Percentiles rank a stretch among this genome's conserved stretches.
Evolutionary conservation across 1,139 yeast species (phyloP).

Genomic region (Blastobotrys elegans): DNA sequence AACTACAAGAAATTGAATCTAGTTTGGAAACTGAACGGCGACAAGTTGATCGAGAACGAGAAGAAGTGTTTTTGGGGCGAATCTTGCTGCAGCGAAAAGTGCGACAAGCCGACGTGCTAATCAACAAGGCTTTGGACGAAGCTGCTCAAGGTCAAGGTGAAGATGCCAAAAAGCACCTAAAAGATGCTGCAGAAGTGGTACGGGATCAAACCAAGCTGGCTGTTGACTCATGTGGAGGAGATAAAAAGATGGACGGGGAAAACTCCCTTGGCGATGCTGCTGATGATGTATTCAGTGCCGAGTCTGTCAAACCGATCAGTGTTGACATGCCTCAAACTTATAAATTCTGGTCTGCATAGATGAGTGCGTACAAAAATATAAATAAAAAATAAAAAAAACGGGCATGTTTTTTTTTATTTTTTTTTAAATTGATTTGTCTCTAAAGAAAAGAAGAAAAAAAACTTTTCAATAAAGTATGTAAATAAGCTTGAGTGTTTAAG

Average conservation of each 20-base stretch:
- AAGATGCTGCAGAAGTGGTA: constrained; percentile 24
- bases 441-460: not conserved
- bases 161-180: constrained; percentile 20
- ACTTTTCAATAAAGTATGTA: not conserved
- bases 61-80: constrained; percentile 74
- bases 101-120: constrained; percentile 46
- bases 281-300: constrained; percentile 4
- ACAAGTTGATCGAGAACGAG: constrained; percentile 68
- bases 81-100: constrained; percentile 65
- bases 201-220: constrained; percentile 21
- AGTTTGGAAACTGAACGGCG: constrained; percentile 76
- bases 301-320: constrained; percentile 58
- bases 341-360: constrained; percentile 71
- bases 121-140: constrained; percentile 45
- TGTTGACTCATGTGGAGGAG: constrained; percentile 14
- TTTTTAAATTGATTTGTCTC: not conserved
- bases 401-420: too few species aligned
- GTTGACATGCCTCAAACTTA: constrained; percentile 74
- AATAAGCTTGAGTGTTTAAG: too few species aligned
- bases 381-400: too few species aligned
- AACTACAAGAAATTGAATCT: constrained; percentile 68
- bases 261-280: not conserved
- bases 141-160: constrained; percentile 23
- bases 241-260: constrained; percentile 11
- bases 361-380: too few species aligned